Base-by-base conservation (phyloP, 306 rosid genomes). In the Cucumis sativus region DNA sequence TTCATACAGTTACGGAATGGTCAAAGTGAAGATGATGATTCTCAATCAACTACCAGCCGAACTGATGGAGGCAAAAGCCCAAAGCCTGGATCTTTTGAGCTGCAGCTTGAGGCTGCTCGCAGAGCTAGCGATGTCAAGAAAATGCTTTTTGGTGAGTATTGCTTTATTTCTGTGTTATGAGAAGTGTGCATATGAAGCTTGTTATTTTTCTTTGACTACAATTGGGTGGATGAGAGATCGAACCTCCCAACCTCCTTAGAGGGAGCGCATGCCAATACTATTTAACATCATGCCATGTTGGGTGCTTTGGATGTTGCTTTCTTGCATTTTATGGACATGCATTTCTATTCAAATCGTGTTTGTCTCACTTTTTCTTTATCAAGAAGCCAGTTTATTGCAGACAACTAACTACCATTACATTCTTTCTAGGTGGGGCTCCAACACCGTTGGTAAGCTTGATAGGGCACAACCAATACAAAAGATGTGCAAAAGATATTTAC, bases 31-130 rank as follows among this genome's bases (percentile, higher is more conserved):
- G 73, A 20, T 5, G 80, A 80, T 69, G 83, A 76, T 73, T 18
- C 80, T 78, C 82, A 77, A 80, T 85, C 82, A 82, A 74, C 77
- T 65, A 64, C 5, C 16, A 84, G 82, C 16, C 87, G 83, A 76
- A n/a, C 84, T 73, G 83, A 82, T 72, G 90, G 85, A 63, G 52
- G 80, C 79, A 91, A 89, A 78, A 73, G 60, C 83, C 79, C 58
- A 6, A 82, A 82, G 80, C 84, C 84, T 12, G 88, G 85, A 47
- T 89, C 93, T 43, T 96, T 96, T 55, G 97, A 96, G 89, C 82
- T 87, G 78, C 88, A 96, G 78, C 98, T 96, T 43, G 99, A 96
- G 88, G 99, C 98, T 77, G 90, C 96, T 84, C 99, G 99, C 49
- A 86, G 98, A 83, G 98, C 97, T 60, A 92, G 86, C 82, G 87